These are phyloP conservation scores for Bolboschoenus planiculmis DNA, from an alignment of 176 grass and related monocot genomes.

Conservation along the genomic window DNA sequence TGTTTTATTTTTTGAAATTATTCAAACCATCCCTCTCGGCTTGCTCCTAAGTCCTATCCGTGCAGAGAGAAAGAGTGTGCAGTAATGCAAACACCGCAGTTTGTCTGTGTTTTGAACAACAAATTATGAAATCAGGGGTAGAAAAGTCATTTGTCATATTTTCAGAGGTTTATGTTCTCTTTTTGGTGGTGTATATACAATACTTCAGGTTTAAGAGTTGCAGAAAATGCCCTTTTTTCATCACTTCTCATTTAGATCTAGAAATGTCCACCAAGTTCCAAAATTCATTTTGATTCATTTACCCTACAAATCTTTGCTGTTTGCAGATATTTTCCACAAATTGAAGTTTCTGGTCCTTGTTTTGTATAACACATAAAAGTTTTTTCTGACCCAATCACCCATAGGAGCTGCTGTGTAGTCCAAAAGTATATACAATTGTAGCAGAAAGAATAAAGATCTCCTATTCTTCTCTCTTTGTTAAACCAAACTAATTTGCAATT, in stretches of 20 bases:
- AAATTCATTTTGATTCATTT: neutral
- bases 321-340: neutral
- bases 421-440: neutral
- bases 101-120: neutral
- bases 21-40: neutral
- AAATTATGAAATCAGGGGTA: neutral
- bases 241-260: neutral
- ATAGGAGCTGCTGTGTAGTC: neutral
- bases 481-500: neutral
- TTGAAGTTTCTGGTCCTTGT: neutral
- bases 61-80: neutral
- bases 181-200: neutral
- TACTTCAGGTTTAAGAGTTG: neutral
- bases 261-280: neutral
- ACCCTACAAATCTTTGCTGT: neutral
- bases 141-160: neutral
- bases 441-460: neutral
- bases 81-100: neutral
- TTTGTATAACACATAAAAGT: neutral
- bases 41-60: neutral
- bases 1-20: neutral
- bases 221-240: neutral
- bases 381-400: neutral
- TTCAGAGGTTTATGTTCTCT: neutral
- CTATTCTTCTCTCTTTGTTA: neutral